A percentile compares a stretch with the other conserved stretches of the same genome.
Conservation (phyloP, 2,329 filamentous ascomycete genomes). For the Laburnicola sp. region DNA sequence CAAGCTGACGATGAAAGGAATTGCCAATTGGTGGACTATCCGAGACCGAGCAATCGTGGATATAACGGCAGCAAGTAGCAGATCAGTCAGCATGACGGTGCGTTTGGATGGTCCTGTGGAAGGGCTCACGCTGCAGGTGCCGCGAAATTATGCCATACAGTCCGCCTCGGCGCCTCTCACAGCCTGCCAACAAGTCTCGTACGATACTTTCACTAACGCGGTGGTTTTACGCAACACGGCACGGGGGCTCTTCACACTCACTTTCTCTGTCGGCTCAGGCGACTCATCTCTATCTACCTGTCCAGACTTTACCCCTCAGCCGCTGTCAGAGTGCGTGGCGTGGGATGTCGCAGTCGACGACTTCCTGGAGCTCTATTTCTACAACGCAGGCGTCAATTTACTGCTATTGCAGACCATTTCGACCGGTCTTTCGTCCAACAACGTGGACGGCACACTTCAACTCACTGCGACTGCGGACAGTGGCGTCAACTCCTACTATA, state of each 20-base stretch:
- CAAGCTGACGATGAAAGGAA: too few relatives aligned
- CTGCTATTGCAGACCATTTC: conserved; percentile 1
- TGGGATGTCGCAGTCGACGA: conserved; percentile 13
- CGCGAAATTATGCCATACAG: conserved; percentile 5
- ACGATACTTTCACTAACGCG: conserved; percentile 6
- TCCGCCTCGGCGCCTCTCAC: neutral
- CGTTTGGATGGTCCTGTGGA: conserved; percentile 7
- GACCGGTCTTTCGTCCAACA: neutral
- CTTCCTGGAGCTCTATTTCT: conserved; percentile 8
- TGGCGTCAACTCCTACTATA: conserved; percentile 11
- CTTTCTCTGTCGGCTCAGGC: neutral
- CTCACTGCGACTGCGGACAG: neutral
- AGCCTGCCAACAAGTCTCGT: conserved; percentile 9
- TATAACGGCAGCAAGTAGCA: conserved; percentile 2
- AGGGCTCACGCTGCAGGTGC: conserved; percentile 9
- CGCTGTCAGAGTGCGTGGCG: conserved; percentile 4
- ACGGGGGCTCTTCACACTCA: conserved; percentile 4
- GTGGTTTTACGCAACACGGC: conserved; percentile 8
- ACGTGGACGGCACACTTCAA: neutral
- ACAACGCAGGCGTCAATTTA: conserved; percentile 9
- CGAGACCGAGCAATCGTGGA: conserved; percentile 4
- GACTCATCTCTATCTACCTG: conserved; percentile 3
- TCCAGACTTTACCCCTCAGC: conserved; percentile 9
- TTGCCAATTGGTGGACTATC: conserved; percentile 12
- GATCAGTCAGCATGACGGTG: conserved; percentile 5